Percentiles rank a stretch among this genome's conserved stretches.
Conservation (phyloP, 208 protist species). For the Strigomonas culicis region DNA sequence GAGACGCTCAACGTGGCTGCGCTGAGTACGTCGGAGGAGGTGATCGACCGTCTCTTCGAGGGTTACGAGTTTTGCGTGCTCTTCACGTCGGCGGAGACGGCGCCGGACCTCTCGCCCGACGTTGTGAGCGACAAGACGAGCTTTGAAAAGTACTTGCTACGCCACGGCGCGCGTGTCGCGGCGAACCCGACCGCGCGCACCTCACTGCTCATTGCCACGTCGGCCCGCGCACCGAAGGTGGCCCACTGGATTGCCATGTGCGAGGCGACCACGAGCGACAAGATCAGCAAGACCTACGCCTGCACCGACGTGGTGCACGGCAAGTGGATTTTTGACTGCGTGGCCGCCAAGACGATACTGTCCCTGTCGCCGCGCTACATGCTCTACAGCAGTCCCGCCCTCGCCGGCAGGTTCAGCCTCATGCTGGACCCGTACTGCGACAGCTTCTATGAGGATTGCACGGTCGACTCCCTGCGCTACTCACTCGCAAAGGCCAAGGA, state of each 20-base stretch:
- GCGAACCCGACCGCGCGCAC: slow-evolving; percentile 32
- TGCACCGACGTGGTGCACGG: slow-evolving; percentile 26
- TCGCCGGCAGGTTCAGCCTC: slow-evolving; percentile 20
- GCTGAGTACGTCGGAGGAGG: slow-evolving; percentile 7
- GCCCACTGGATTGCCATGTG: slow-evolving; percentile 31
- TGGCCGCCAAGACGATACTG: slow-evolving; percentile 19
- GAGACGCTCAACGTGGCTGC: slow-evolving; percentile 13
- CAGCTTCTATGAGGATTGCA: slow-evolving; percentile 28
- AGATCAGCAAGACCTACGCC: slow-evolving; percentile 7
- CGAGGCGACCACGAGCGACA: slow-evolving; percentile 1
- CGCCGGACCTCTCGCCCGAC: not conserved
- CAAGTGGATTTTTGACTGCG: slow-evolving; percentile 27
- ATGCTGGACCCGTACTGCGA: slow-evolving; percentile 37
- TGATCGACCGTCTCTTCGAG: slow-evolving; percentile 20
- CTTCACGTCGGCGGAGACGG: slow-evolving; percentile 18
- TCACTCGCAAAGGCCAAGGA: slow-evolving; percentile 12
- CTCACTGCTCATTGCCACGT: slow-evolving; percentile 25
- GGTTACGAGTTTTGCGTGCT: slow-evolving; percentile 49
- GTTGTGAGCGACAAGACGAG: slow-evolving; percentile 11
- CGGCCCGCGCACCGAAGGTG: slow-evolving; percentile 18
- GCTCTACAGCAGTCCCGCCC: slow-evolving; percentile 25
- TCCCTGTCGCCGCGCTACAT: slow-evolving; percentile 33
- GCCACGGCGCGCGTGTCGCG: slow-evolving; percentile 38
- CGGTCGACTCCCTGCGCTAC: slow-evolving; percentile 16
- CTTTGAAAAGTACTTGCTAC: slow-evolving; percentile 34